Evolutionary conservation across 306 rosid genomes (phyloP), one percentile per base, ranked within the genome.

Genomic region (Cotoneaster glaucophyllus): DNA sequence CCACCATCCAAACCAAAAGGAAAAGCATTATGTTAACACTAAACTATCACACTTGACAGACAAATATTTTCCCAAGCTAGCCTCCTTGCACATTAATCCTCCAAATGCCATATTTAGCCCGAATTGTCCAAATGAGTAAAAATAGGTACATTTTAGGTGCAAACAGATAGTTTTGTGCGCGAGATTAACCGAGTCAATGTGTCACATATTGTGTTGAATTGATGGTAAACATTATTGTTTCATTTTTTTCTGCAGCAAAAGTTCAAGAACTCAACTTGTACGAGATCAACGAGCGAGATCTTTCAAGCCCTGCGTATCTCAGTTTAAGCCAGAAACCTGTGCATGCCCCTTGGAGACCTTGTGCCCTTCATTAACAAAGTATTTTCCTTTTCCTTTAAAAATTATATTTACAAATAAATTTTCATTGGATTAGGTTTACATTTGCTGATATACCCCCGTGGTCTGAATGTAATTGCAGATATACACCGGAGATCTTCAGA

Each of bases 361-460:
- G 89, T 92, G 44, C 96, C 96, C 1, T 82, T 89, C 67, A 89
- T 87, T 52, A 92, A 89, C 86, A 92, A 89, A 89, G 96, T 56
- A 69, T 79, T 72, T 25, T 67, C 54, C 17, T 15, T 48, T 22
- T 22, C 31, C 4, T 32, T 31, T 11, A 6, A 24, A 11, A 21
- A 56, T 56, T 21, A 3, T 9, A 8, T 22, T 54, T 37, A 37
- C 41, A 37, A 0, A 37, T 37, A 37, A 37, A 34, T 1, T 37
- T 37, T 37, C 41, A 7, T 37, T 7, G 41, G 41, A 37, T 37
- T 37, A 37, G 10, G 0, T 37, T 37, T 37, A 37, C 41, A 37
- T 52, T 15, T 52, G 0, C 21, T 17, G 5, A 52, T 14, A 14
- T 52, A 2, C 44, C n/a, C n/a, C 6, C 7, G n/a, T 17, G 1